Evolutionary conservation across 768 basidiomycete species (phyloP).

Genomic region (Leccinum sublutescens): DNA sequence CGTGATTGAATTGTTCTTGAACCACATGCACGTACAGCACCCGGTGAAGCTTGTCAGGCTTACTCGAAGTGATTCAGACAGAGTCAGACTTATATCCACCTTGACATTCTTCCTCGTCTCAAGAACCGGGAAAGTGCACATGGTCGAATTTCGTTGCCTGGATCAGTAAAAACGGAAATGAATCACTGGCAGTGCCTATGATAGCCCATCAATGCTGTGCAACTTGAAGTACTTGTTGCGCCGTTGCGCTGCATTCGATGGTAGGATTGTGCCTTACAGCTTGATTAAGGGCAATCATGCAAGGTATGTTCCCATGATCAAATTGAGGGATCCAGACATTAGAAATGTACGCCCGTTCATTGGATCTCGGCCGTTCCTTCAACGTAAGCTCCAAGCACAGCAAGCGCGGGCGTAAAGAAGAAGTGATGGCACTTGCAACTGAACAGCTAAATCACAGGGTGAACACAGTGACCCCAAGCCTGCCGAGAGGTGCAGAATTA

Average conservation of each 20-base stretch:
- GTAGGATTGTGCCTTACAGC: not conserved
- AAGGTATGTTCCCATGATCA: not conserved
- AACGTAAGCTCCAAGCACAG: too few species aligned
- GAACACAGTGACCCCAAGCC: too few species aligned
- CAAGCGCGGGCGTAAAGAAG: not conserved
- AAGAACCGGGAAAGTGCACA: not conserved
- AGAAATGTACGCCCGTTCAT: too few species aligned
- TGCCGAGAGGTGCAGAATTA: too few species aligned
- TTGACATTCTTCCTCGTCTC: not conserved
- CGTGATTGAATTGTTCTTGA: not conserved
- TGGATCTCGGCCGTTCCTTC: too few species aligned
- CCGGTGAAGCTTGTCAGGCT: not conserved
- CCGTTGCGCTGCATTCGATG: not conserved
- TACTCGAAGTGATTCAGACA: not conserved
- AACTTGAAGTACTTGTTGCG: not conserved
- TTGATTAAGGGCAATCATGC: not conserved
- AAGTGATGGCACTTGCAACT: not conserved
- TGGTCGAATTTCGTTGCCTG: too few species aligned
- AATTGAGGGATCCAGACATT: too few species aligned
- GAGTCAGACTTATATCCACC: not conserved
- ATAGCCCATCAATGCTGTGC: not conserved
- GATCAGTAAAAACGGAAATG: not conserved
- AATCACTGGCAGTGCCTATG: not conserved
- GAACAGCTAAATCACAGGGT: too few species aligned
- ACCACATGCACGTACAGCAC: not conserved